Evolutionary conservation across 805 yeast species (phyloP), one percentile per base, ranked within the genome.

Genomic region (Sugiyamaella floridensis): DNA sequence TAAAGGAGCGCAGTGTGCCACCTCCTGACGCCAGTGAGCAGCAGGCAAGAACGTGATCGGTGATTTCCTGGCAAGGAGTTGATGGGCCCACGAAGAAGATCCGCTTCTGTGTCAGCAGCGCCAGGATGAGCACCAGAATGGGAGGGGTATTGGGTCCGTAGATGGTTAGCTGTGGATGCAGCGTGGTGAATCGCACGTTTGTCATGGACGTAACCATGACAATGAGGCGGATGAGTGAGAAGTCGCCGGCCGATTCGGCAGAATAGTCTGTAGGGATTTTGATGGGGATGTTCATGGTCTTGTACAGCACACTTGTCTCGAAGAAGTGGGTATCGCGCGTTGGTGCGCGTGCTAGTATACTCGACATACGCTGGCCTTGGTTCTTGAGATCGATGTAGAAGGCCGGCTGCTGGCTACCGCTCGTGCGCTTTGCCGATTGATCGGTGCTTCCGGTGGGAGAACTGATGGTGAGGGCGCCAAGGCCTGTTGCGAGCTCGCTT

Each of bases 121-220:
- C 81, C 57, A 77, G 75, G 43, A 80, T 73, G 46, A 80, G 65
- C 1, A 78, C 69, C 28, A 79, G 71, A 2, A 80, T 71, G 1
- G 82, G 76, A 0, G 83, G 83, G 0, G 85, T 80, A 40, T 71
- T 72, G 15, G 73, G 62, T 0, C 84, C 84, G 62, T 77, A 78
- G 11, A 76, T 73, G 1, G 81, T 76, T 48, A 80, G 64, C 48
- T 79, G 81, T 44, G 76, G 73, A 56, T 75, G 72, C 50, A 70
- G 65, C 44, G 64, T 44, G 15, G 54, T 50, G 50, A 60, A 59
- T 10, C 60, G 58, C 12, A 47, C 50, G 29, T 55, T 59, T 51
- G 55, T 19, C 55, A 67, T 59, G 48, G 56, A 44, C 19, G 56
- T 46, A 40, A 60, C 43, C 47, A 63, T 64, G n/a, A 78, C 43